A percentile compares a stretch with the other conserved stretches of the same genome.
phyloP scores from a whole-genome alignment of 2,329 filamentous ascomycete species.

The Fusarium agapanthi region DNA sequence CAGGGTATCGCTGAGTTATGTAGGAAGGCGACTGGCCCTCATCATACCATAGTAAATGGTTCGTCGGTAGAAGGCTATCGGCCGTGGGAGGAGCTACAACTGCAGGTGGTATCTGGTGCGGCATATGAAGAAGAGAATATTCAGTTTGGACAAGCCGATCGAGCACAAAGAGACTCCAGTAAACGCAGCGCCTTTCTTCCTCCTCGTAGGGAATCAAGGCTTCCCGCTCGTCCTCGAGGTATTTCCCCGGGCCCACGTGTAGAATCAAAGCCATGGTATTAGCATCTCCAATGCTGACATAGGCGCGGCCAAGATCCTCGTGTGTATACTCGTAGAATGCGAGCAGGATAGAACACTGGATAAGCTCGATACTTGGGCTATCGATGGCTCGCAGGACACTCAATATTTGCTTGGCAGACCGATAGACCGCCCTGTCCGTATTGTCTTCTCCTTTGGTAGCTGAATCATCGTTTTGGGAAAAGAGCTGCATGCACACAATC shows the following conservation, averaged over 20 bases:
- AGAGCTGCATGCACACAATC: conserved; percentile 53
- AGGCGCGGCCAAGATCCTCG: conserved; percentile 52
- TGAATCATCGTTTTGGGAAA: conserved; percentile 47
- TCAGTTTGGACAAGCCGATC: conserved; percentile 50
- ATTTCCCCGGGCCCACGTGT: conserved; percentile 48
- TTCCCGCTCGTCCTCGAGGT: conserved; percentile 41
- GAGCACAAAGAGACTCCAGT: conserved; percentile 55
- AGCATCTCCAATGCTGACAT: conserved; percentile 53
- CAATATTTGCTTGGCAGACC: conserved; percentile 50
- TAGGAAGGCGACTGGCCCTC: conserved; percentile 27
- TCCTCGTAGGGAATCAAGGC: conserved; percentile 42
- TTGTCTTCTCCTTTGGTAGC: conserved; percentile 44
- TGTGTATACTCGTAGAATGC: conserved; percentile 56
- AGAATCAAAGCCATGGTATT: conserved; percentile 48
- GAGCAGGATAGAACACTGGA: conserved; percentile 52
- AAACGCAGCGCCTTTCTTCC: conserved; percentile 51
- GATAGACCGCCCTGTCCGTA: conserved; percentile 48
- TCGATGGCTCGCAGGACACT: conserved; percentile 46
- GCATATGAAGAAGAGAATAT: conserved; percentile 42
- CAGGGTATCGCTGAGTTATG: conserved; percentile 38
- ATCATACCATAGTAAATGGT: conserved; percentile 44
- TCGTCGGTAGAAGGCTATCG: conserved; percentile 47
- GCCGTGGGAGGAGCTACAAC: conserved; percentile 26
- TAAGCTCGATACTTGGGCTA: conserved; percentile 49
- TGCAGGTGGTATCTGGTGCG: conserved; percentile 47